A percentile compares a stretch with the other conserved stretches of the same genome.
phyloP scores from a whole-genome alignment of 2,329 filamentous ascomycete species.

The Arachnopeziza araneosa region DNA sequence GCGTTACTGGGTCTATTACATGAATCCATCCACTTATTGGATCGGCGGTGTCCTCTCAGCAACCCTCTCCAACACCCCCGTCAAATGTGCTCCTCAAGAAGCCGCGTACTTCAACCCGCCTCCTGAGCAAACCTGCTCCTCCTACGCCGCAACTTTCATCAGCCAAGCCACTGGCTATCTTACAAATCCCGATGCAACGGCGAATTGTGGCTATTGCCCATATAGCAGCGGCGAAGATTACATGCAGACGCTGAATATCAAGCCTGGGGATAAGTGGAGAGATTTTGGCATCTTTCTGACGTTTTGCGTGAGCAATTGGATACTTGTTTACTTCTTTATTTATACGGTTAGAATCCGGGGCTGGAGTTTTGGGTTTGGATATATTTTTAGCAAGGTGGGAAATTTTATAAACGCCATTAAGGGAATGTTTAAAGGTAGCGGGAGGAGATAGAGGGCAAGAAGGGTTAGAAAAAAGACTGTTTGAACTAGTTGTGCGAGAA shows the following conservation, averaged over 20 bases:
- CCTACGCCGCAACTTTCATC: conserved; percentile 60
- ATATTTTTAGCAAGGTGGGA: conserved; percentile 45
- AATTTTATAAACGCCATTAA: conserved; percentile 35
- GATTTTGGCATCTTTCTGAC: conserved; percentile 68
- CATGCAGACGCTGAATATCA: conserved; percentile 41
- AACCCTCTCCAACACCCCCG: conserved; percentile 46
- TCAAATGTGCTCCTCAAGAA: conserved; percentile 48
- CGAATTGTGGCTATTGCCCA: conserved; percentile 64
- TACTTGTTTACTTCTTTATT: conserved; percentile 70
- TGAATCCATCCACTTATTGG: conserved; percentile 64
- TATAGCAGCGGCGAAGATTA: conserved; percentile 60
- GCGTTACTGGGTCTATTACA: conserved; percentile 46
- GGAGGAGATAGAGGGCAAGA: neutral
- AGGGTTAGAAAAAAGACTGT: neutral
- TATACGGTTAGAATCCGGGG: conserved; percentile 65
- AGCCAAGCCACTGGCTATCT: conserved; percentile 52
- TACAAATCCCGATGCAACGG: conserved; percentile 51
- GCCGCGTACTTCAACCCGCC: conserved; percentile 61
- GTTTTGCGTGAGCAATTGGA: conserved; percentile 66
- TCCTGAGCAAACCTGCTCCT: conserved; percentile 53
- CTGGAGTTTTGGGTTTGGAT: conserved; percentile 65
- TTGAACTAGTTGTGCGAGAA: neutral
- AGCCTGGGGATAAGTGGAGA: conserved; percentile 59
- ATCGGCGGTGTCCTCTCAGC: conserved; percentile 64
- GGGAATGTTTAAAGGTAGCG: conserved; percentile 4